phyloP scores from a whole-genome alignment of 164 flowering plant genomes.

The Protea cynaroides region DNA sequence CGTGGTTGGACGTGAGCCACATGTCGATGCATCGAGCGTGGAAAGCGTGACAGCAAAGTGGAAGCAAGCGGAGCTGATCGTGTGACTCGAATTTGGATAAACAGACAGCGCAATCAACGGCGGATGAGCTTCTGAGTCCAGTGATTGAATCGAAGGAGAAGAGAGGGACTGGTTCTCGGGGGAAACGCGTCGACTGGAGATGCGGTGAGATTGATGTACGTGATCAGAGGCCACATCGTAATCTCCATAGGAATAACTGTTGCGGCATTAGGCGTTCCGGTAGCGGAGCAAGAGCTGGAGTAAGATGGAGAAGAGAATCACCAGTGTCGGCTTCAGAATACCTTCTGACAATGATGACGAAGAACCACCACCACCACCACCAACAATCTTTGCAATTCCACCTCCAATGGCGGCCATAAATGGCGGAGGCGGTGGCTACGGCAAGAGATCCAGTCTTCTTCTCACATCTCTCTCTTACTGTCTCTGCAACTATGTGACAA shows the following conservation, averaged over 20 bases:
- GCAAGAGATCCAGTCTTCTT: no score
- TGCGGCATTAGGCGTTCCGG: conserved; percentile 4
- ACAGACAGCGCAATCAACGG: conserved; percentile 82
- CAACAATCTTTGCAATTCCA: no score
- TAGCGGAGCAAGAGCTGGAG: conserved; percentile 19
- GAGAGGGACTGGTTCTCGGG: conserved; percentile 23
- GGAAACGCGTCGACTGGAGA: conserved; percentile 24
- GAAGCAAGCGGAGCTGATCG: conserved; percentile 72
- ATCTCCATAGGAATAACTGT: neutral
- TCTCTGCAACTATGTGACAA: no score
- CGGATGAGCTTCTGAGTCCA: conserved; percentile 21
- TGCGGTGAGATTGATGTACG: conserved; percentile 7
- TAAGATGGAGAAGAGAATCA: conserved; percentile 31
- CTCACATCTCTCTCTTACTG: no score
- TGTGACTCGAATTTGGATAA: conserved; percentile 58
- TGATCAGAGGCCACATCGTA: neutral
- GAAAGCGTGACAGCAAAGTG: conserved; percentile 88
- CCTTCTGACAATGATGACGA: no score
- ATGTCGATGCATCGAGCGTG: no score
- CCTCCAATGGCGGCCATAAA: no score
- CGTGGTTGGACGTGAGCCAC: conserved; percentile 64
- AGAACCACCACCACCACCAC: no score
- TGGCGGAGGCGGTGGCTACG: no score
- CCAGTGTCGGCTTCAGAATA: conserved; percentile 21
- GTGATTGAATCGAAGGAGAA: conserved; percentile 48